phyloP scores from a whole-genome alignment of 2,329 filamentous ascomycete genomes.

The Aspergillus intermedius region DNA sequence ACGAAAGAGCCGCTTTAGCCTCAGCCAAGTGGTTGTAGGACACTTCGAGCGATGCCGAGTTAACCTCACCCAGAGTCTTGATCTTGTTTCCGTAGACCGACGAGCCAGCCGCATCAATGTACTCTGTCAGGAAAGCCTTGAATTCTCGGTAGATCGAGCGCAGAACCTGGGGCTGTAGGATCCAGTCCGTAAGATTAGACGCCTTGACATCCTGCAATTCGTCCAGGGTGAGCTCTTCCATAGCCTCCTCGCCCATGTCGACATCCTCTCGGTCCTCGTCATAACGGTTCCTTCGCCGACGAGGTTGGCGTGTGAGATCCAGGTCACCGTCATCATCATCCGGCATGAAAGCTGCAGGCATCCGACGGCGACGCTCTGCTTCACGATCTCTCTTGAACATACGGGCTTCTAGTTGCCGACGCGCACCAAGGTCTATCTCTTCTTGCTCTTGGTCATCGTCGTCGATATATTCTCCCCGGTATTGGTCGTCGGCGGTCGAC shows the following conservation, averaged over 20 bases:
- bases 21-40: conserved; percentile 88
- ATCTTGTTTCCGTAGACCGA: conserved; percentile 96
- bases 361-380: conserved; percentile 50
- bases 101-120: conserved; percentile 78
- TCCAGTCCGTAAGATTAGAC: conserved; percentile 89
- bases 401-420: conserved; percentile 56
- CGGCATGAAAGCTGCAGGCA: conserved; percentile 58
- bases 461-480: conserved; percentile 56
- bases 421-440: conserved; percentile 51
- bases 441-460: conserved; percentile 58
- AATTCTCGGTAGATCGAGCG: conserved; percentile 93
- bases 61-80: conserved; percentile 90
- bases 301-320: conserved; percentile 78
- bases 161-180: conserved; percentile 81
- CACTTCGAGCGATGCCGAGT: conserved; percentile 91
- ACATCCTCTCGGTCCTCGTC: conserved; percentile 89
- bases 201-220: conserved; percentile 90
- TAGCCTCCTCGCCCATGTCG: conserved; percentile 84
- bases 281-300: conserved; percentile 79
- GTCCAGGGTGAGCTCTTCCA: conserved; percentile 91
- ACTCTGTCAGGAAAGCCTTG: conserved; percentile 94
- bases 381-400: conserved; percentile 58
- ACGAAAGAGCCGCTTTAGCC: conserved; percentile 87
- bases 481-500: conserved; percentile 42
- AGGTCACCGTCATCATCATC: conserved; percentile 77